Percentiles rank a stretch among this genome's conserved stretches.
Conservation (phyloP, 1,284 basidiomycete genomes). For the Pseudozyma sp. region DNA sequence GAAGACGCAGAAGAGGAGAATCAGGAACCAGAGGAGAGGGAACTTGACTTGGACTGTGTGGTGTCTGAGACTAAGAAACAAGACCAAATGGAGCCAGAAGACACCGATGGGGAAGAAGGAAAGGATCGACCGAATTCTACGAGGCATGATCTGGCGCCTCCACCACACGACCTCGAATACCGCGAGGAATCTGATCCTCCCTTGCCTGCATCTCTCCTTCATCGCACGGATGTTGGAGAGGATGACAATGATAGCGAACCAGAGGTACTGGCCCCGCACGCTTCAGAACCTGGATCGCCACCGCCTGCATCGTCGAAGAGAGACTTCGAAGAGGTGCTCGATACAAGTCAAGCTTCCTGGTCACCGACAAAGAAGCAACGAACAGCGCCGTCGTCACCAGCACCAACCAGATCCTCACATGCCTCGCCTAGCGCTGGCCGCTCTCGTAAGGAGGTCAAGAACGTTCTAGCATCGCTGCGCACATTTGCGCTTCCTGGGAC, state of each 20-base stretch:
- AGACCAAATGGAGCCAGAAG: background rate
- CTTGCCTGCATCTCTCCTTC: background rate
- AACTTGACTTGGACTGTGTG: background rate
- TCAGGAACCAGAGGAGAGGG: background rate
- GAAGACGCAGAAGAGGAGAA: slow-evolving; percentile 28
- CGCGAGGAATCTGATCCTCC: slow-evolving; percentile 19
- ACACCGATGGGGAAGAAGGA: slow-evolving; percentile 9
- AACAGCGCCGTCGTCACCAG: background rate
- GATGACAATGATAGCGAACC: slow-evolving; percentile 29
- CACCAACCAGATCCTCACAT: background rate
- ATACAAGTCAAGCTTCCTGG: slow-evolving; percentile 38
- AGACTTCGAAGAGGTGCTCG: slow-evolving; percentile 34
- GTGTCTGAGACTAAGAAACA: background rate
- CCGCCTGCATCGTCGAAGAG: slow-evolving; percentile 27
- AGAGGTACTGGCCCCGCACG: slow-evolving; percentile 13
- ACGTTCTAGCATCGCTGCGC: slow-evolving; percentile 15
- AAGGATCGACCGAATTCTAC: background rate
- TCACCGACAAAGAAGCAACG: slow-evolving; percentile 27
- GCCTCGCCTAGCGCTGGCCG: background rate
- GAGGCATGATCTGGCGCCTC: background rate
- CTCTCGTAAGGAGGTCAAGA: slow-evolving; percentile 6
- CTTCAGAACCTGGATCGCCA: slow-evolving; percentile 1
- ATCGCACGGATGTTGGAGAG: background rate
- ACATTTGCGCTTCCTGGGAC: slow-evolving; percentile 26
- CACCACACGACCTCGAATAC: slow-evolving; percentile 21